Evolutionary conservation across 805 yeast species (phyloP).

Genomic region (Lipomyces oligophaga): DNA sequence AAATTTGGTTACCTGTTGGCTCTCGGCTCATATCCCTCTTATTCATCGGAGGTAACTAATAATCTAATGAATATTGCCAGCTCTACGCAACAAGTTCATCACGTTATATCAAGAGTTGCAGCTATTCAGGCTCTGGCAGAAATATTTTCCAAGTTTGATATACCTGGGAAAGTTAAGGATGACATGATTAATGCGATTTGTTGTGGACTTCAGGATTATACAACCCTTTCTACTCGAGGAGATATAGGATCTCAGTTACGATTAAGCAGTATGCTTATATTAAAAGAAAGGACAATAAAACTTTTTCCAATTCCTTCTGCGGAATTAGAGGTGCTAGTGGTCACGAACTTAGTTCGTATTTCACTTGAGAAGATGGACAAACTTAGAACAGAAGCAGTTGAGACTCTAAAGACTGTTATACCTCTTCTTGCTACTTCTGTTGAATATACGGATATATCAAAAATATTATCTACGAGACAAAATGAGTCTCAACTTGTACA

Average conservation of each 20-base stretch:
- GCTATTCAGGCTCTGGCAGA: no score
- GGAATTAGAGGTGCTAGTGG: conserved; percentile 8
- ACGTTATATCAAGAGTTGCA: no score
- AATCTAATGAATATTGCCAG: no score
- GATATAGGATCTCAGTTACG: conserved; percentile 87
- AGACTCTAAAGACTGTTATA: conserved; percentile 34
- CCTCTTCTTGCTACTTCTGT: neutral
- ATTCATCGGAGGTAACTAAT: no score
- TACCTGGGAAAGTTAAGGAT: neutral
- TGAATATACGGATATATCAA: neutral
- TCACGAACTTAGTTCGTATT: conserved; percentile 46
- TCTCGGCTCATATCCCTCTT: no score
- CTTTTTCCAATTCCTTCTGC: neutral
- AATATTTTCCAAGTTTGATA: neutral
- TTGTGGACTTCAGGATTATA: conserved; percentile 74
- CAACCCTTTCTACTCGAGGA: conserved; percentile 67
- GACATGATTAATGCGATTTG: no score
- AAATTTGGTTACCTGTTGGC: conserved; percentile 16
- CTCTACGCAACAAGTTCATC: no score
- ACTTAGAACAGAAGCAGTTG: conserved; percentile 45
- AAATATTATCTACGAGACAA: no score
- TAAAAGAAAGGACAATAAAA: conserved; percentile 35
- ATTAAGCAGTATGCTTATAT: conserved; percentile 45
- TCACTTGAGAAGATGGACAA: conserved; percentile 62
- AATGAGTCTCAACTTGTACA: no score